A percentile compares a stretch with the other conserved stretches of the same genome.
Evolutionary conservation across 108 stramenopile species (phyloP).

Genomic region (Nitzschia sp.): DNA sequence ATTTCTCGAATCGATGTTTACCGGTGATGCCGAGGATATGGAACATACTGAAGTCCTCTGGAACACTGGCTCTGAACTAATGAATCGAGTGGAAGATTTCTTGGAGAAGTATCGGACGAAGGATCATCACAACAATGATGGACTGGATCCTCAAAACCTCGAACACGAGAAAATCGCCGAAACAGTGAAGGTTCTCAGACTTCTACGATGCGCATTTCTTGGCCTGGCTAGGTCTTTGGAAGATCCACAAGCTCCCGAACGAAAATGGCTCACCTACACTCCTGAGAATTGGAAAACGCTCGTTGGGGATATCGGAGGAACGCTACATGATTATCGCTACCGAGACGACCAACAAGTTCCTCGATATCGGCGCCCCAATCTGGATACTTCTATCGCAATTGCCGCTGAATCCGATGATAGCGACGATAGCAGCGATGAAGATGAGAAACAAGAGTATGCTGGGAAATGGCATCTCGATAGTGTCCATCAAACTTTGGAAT

Average conservation of each 20-base stretch:
- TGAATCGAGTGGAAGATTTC: conserved; percentile 45
- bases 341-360: conserved; percentile 38
- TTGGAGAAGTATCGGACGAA: conserved; percentile 34
- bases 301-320: conserved; percentile 59
- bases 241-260: conserved; percentile 9
- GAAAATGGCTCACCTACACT: background rate
- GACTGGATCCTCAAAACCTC: conserved; percentile 13
- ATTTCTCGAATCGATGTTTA: conserved; percentile 59
- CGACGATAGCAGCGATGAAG: conserved; percentile 21
- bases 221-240: conserved; percentile 40
- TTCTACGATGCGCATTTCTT: conserved; percentile 48
- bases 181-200: conserved; percentile 47
- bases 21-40: conserved; percentile 73
- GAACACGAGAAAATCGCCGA: conserved; percentile 30
- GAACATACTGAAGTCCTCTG: conserved; percentile 76
- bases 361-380: conserved; percentile 22
- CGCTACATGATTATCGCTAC: conserved; percentile 72
- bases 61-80: conserved; percentile 61
- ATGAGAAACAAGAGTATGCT: conserved; percentile 32
- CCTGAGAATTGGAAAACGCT: conserved; percentile 44
- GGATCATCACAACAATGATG: background rate
- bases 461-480: conserved; percentile 37
- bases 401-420: conserved; percentile 10
- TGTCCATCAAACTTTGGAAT: conserved; percentile 39
- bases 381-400: conserved; percentile 36